phyloP scores from a whole-genome alignment of 257 asterid species.

The Asclepias syriaca region DNA sequence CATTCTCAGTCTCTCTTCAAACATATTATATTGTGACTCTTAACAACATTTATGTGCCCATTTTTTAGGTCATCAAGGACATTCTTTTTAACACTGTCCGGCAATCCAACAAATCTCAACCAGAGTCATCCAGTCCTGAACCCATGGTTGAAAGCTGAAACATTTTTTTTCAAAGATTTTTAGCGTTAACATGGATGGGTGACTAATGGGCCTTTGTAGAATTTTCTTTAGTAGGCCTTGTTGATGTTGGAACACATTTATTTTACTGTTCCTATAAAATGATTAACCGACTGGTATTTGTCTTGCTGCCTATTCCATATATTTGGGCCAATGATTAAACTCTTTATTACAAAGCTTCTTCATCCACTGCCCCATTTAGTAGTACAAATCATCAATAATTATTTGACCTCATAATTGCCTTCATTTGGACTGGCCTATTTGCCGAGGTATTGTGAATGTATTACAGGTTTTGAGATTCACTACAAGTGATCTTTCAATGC shows the following conservation, averaged over 20 bases:
- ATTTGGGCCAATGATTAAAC: background rate
- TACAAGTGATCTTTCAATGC: too few relatives aligned
- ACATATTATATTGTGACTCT: background rate
- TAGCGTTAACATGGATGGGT: background rate
- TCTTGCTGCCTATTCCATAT: background rate
- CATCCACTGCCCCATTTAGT: too few relatives aligned
- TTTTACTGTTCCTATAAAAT: background rate
- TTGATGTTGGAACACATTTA: background rate
- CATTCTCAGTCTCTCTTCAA: background rate
- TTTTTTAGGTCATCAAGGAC: conserved; percentile 82
- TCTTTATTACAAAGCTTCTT: background rate
- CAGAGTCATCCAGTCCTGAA: conserved; percentile 67
- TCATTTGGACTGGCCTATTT: too few relatives aligned
- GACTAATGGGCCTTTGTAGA: background rate
- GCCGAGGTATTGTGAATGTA: too few relatives aligned
- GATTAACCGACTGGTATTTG: background rate
- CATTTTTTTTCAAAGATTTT: background rate
- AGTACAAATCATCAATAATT: too few relatives aligned
- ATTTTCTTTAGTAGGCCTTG: background rate
- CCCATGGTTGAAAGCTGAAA: conserved; percentile 86
- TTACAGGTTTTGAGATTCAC: too few relatives aligned
- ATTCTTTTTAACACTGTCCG: conserved; percentile 83
- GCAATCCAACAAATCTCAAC: conserved; percentile 44
- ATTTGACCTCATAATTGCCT: too few relatives aligned
- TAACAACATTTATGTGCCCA: background rate